phyloP scores from a whole-genome alignment of 495 filamentous ascomycete genomes.

The Astrothelium macrocarpum region DNA sequence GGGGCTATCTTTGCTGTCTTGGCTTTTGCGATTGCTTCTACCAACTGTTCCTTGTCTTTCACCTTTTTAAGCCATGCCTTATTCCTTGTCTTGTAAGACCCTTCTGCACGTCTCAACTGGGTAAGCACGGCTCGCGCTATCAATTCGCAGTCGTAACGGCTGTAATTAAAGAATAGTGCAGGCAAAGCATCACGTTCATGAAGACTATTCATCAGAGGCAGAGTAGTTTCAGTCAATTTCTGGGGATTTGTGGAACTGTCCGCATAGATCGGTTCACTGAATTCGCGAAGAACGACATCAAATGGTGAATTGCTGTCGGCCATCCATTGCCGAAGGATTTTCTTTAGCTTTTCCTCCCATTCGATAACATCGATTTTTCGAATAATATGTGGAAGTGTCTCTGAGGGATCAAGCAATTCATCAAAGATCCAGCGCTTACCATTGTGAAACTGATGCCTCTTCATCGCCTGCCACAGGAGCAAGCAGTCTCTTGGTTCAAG shows the following conservation, averaged over 20 bases:
- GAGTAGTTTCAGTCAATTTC: conserved; percentile 38
- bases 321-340: conserved; percentile 52
- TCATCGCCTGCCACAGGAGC: conserved; percentile 52
- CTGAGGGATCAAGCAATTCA: conserved; percentile 38
- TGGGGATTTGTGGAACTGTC: conserved; percentile 15
- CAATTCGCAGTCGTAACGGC: conserved; percentile 51
- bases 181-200: conserved; percentile 57
- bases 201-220: conserved; percentile 52
- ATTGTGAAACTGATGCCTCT: conserved; percentile 36
- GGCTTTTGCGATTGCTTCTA: conserved; percentile 39
- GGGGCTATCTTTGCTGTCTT: conserved; percentile 29
- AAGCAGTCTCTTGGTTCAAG: conserved; percentile 65
- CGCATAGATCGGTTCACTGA: conserved; percentile 29
- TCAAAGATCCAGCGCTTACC: conserved; percentile 36
- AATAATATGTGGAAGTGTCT: conserved; percentile 35
- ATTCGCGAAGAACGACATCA: conserved; percentile 38
- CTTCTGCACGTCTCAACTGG: conserved; percentile 45
- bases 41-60: conserved; percentile 40
- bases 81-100: conserved; percentile 44
- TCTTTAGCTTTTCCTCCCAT: conserved; percentile 58
- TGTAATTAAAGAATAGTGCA: conserved; percentile 68
- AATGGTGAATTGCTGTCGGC: conserved; percentile 50
- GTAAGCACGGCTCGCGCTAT: conserved; percentile 40
- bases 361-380: conserved; percentile 51
- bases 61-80: conserved; percentile 51